Conservation (phyloP, 2,329 filamentous ascomycete genomes). For the Ceratocystis lukuohia region DNA sequence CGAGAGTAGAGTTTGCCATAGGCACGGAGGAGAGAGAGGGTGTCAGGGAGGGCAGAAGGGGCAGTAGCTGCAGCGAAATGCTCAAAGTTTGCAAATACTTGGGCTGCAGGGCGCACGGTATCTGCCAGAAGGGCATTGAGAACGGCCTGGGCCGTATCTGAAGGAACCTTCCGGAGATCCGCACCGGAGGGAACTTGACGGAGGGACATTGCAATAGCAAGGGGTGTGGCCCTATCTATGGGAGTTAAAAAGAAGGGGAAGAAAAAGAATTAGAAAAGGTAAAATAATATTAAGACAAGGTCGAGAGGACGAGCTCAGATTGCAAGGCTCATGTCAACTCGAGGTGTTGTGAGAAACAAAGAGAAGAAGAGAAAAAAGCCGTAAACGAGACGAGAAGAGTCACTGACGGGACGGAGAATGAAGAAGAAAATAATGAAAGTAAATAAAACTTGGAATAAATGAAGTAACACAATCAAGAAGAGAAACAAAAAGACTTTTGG, state of each 20-base stretch:
- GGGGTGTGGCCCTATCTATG: not conserved
- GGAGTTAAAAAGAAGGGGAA: not conserved
- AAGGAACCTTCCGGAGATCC: not conserved
- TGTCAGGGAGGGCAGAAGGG: constrained; percentile 7
- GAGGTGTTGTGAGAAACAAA: not conserved
- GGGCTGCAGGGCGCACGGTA: not conserved
- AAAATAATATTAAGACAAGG: not conserved
- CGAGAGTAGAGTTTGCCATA: constrained; percentile 10
- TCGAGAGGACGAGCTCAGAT: not conserved
- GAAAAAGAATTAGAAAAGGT: not conserved
- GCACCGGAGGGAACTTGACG: not conserved
- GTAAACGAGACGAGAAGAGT: not conserved
- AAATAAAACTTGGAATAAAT: not conserved
- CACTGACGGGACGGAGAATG: not conserved
- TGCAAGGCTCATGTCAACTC: not conserved
- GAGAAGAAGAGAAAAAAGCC: not conserved
- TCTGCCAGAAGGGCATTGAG: not conserved
- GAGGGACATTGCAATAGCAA: not conserved
- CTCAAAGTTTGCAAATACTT: not conserved
- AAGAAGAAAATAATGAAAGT: not conserved
- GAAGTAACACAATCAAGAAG: not conserved
- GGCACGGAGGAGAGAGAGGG: constrained; percentile 13
- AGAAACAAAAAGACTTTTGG: not conserved
- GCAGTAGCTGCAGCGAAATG: not conserved
- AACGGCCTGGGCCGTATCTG: not conserved